Percentiles rank a stretch among this genome's conserved stretches.
Evolutionary conservation across 345 rosid genomes (phyloP).

Genomic region (Geranium rotundifolium): DNA sequence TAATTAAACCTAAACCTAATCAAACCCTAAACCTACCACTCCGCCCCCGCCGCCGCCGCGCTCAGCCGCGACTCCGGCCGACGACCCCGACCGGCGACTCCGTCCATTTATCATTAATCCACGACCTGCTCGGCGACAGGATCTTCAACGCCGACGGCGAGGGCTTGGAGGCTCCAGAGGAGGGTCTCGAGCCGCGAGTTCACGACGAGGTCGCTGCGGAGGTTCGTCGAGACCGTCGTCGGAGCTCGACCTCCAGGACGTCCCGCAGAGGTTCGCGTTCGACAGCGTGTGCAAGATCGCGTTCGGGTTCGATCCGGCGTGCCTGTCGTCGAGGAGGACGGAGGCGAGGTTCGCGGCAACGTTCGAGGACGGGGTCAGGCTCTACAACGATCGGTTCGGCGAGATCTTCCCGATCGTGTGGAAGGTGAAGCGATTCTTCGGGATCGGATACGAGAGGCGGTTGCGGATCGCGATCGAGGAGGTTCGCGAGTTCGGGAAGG

Average conservation of each 20-base stretch:
- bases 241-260: constrained; percentile 43
- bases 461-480: constrained; percentile 21
- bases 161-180: constrained; percentile 58
- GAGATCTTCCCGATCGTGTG: constrained; percentile 21
- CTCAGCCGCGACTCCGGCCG: too few species aligned
- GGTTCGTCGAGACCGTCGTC: constrained; percentile 46
- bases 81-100: too few species aligned
- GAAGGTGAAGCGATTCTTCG: constrained; percentile 32
- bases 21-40: too few species aligned
- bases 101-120: too few species aligned
- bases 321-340: too few species aligned
- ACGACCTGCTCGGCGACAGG: too few species aligned
- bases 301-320: constrained; percentile 63
- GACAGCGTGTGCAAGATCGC: constrained; percentile 68
- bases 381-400: constrained; percentile 28
- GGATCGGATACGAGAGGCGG: constrained; percentile 36
- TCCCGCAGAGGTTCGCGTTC: constrained; percentile 54
- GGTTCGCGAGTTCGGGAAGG: too few species aligned
- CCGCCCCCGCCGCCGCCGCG: too few species aligned
- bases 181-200: constrained; percentile 68
- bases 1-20: too few species aligned
- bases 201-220: constrained; percentile 56
- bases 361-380: constrained; percentile 30
- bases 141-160: too few species aligned
- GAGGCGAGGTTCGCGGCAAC: too few species aligned